Conservation (phyloP, 2,329 filamentous ascomycete species). For the Beauveria medogensis region DNA sequence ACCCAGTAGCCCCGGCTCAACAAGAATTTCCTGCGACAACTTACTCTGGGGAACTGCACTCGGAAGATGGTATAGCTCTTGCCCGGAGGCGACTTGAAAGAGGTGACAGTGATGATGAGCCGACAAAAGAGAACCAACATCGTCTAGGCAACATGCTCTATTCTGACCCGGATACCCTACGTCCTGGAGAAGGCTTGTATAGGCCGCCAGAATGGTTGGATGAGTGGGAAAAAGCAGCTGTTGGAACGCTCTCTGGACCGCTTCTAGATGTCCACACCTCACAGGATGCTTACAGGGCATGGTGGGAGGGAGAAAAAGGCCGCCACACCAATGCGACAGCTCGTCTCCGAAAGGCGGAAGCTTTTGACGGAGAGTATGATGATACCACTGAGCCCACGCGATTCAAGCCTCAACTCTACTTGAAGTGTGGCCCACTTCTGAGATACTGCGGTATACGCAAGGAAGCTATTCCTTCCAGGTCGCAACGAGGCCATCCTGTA, state of each 20-base stretch:
- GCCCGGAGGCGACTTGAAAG: constrained; percentile 19
- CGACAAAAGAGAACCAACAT: constrained; percentile 24
- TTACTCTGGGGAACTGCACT: constrained; percentile 16
- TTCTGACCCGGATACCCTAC: constrained; percentile 33
- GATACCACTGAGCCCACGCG: constrained; percentile 55
- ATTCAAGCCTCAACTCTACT: constrained; percentile 75
- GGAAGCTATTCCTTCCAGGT: constrained; percentile 39
- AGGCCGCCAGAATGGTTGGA: constrained; percentile 53
- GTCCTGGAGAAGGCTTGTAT: constrained; percentile 49
- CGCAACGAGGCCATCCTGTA: constrained; percentile 19
- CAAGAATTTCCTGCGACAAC: neutral
- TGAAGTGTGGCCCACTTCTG: constrained; percentile 85
- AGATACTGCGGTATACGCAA: constrained; percentile 78
- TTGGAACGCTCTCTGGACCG: constrained; percentile 50
- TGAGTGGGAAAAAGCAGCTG: constrained; percentile 63
- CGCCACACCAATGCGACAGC: constrained; percentile 37
- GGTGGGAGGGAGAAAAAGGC: constrained; percentile 63
- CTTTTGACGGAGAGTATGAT: constrained; percentile 61
- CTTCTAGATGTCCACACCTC: constrained; percentile 50
- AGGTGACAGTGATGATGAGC: constrained; percentile 22
- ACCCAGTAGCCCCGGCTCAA: constrained; percentile 7
- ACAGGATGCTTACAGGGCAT: constrained; percentile 49
- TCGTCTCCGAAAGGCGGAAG: constrained; percentile 48
- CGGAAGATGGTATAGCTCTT: constrained; percentile 9
- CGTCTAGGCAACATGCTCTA: constrained; percentile 34